Evolutionary conservation across 1,284 basidiomycete genomes (phyloP).

Genomic region (Mycosarcoma maydis): DNA sequence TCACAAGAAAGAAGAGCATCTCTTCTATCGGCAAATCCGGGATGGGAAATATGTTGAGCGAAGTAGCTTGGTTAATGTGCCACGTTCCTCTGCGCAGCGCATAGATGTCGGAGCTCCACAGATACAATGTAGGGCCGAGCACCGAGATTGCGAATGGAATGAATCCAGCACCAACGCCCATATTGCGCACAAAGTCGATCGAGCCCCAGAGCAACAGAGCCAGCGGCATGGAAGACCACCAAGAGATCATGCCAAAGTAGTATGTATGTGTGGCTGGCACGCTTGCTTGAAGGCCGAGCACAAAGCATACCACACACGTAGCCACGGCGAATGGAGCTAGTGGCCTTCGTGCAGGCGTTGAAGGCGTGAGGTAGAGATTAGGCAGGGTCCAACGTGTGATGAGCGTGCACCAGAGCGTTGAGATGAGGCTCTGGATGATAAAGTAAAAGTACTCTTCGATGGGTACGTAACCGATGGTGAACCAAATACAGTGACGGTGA

Average conservation of each 20-base stretch:
- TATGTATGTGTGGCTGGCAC: conserved; percentile 35
- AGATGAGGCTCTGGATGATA: conserved; percentile 59
- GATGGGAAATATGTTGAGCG: conserved; percentile 56
- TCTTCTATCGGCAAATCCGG: conserved; percentile 63
- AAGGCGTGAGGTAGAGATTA: conserved; percentile 32
- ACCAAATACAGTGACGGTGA: conserved; percentile 55
- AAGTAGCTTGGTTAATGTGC: conserved; percentile 58
- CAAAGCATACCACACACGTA: conserved; percentile 5
- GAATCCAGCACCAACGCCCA: conserved; percentile 24
- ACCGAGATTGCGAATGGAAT: conserved; percentile 28
- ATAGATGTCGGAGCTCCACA: conserved; percentile 57
- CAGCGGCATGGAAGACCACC: conserved; percentile 58
- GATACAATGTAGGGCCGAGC: conserved; percentile 40
- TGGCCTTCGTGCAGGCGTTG: neutral
- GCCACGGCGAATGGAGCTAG: conserved; percentile 12
- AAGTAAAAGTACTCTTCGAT: conserved; percentile 64
- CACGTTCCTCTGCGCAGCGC: conserved; percentile 58
- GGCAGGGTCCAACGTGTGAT: conserved; percentile 56
- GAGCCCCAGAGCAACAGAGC: conserved; percentile 54
- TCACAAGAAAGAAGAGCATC: conserved; percentile 62
- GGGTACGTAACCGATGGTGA: conserved; percentile 55
- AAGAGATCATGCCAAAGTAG: conserved; percentile 61
- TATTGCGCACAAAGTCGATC: conserved; percentile 36
- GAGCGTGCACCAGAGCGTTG: conserved; percentile 54
- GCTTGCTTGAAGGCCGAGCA: conserved; percentile 23